Evolutionary conservation across 441 rosid genomes (phyloP), one percentile per base, ranked within the genome.

Genomic region (Adansonia grandidieri): DNA sequence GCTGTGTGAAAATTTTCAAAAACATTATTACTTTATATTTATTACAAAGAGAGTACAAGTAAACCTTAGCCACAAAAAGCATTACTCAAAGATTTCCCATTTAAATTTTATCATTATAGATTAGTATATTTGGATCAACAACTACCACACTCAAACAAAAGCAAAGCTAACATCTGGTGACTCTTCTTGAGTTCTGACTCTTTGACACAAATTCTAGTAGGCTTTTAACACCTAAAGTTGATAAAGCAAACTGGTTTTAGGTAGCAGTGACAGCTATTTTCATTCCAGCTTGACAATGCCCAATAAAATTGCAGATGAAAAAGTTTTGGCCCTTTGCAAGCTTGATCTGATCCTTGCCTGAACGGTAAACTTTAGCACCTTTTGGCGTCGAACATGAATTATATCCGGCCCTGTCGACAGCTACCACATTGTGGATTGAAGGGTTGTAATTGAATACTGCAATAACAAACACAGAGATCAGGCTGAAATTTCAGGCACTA

Each of bases 361-460:
- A 79, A 2, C 22, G 81, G 57, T 62, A 87, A 8, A 40, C 48
- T 75, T 17, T 82, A 15, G 92, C 84, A 56, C 84, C 75, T 71
- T 45, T 71, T 6, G 88, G 86, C 2, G 87, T 47, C 48, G 28
- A 37, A 86, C 97, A 92, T 8, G 60, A 60, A 7, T 5, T 28
- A 74, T 91, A 93, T 0, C 88, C 88, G 2, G 53, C 80, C 64
- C 71, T 76, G 80, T 78, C 44, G 10, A 91, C 97, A 20, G 32
- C 80, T 3, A 88, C 93, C 63, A 83, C 86, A 50, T 93, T 88
- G 87, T 88, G 97, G 0, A 15, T 0, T 5, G 83, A 75, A 7
- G 88, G 88, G 77, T 22, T 71, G 74, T 93, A 91, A 20, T 84
- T 89, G 87, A 91, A 92, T 40, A 85, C 95, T 93, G 84, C 76